Evolutionary conservation across 495 filamentous ascomycete species (phyloP), one percentile per base, ranked within the genome.

Genomic region (Penicillium bialowiezense): DNA sequence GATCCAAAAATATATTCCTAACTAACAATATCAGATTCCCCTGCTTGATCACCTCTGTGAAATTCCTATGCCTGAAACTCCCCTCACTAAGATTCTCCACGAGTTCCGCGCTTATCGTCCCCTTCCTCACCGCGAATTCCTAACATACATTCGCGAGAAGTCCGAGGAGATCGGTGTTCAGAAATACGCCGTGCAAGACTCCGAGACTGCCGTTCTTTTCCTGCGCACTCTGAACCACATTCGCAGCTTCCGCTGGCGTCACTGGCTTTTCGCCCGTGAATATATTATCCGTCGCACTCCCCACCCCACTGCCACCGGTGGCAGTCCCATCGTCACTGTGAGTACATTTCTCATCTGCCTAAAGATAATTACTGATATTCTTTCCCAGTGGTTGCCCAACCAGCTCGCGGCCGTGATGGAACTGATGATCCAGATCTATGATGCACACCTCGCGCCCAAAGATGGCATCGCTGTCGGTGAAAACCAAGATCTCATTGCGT

Each of bases 231-330:
- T 95, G 17, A 83, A 96, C 63, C 86, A 95, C 64, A 87, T 96
- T 9, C 83, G 91, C 42, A 89, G 91, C 58, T 96, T 95, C 71
- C 73, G 91, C 50, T 96, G 91, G 91, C 77, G 91, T 3, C 91
- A 95, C 59, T 96, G 91, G 91, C 83, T 90, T 52, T 95, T 96
- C 57, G 90, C 90, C n/a, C 74, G 89, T 17, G 91, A 96, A 75
- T 96, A 96, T 55, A 95, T 96, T 50, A 79, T 96, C 45, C 89
- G 88, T 59, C 78, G 83, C 48, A 93, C 88, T 0, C 74, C 71
- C 0, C 88, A 96, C 58, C 90, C 91, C 0, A 92, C 87, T 21
- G 91, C 91, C 4, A 96, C 91, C 0, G 91, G 91, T 1, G 91
- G 91, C 1, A 92, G 88, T 60, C 91, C 91, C 1, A 95, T 96